Evolutionary conservation across 2,329 filamentous ascomycete species (phyloP), one percentile per base, ranked within the genome.

Genomic region (Neonectria magnoliae): DNA sequence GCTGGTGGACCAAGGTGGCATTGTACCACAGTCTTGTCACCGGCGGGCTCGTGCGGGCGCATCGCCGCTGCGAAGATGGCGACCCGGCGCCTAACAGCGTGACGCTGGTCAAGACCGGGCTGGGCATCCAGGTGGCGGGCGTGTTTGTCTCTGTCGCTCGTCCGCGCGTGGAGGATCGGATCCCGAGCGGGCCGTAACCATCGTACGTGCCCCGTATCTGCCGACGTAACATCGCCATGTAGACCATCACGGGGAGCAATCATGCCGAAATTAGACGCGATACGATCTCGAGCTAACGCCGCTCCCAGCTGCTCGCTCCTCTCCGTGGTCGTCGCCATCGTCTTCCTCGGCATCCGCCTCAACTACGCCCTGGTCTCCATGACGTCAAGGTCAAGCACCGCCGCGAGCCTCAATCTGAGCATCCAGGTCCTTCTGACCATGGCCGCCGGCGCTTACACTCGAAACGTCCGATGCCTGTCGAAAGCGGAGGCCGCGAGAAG

Each of bases 331-430:
- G 31, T 61, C 42, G 44, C 57, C 29, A 29, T n/a, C 48, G 27
- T 66, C 52, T 64, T 64, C 29, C 58, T 64, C 48, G 60, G 60
- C 53, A 61, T 64, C 52, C 60, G 57, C 18, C 53, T 64, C 41
- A 48, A 64, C 47, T 64, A 64, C 52, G 31, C 60, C 7, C 57
- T 66, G 13, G 60, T 52, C 22, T 47, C 52, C 2, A 18, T 66
- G 38, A 64, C 60, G 31, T 66, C 60, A 14, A 31, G 47, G 53
- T 25, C 25, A 25, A 13, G 53, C 9, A 14, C 51, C 2, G 1
- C 29, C 8, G 10, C 9, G 2, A 36, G 52, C 20, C 45, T 63
- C 45, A 53, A 60, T 38, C 64, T 60, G 8, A 38, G 7, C 31
- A 57, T 66, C 29, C 56, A 57, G 22, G 56, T 66, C 18, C n/a